Evolutionary conservation across 176 grass and related monocot species (phyloP).

Genomic region (Aechmea fasciata): DNA sequence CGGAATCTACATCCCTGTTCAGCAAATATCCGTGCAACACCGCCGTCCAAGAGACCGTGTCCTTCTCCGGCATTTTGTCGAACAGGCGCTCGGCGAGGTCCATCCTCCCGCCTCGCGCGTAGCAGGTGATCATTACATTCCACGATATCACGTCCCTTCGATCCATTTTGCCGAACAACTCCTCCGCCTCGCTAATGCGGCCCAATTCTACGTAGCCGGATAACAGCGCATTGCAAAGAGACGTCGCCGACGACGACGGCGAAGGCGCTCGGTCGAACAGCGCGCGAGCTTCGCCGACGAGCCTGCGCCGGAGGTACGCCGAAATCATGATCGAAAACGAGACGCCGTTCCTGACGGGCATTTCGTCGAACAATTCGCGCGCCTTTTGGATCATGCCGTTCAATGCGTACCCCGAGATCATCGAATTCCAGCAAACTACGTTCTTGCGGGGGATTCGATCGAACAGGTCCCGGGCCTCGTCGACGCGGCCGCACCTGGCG

Average conservation of each 20-base stretch:
- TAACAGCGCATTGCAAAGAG: conserved; percentile 34
- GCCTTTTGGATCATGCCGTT: conserved; percentile 35
- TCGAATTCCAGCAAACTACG: conserved; percentile 56
- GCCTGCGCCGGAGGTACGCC: conserved; percentile 35
- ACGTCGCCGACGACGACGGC: conserved; percentile 1
- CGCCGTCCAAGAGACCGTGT: conserved; percentile 57
- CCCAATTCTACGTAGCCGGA: conserved; percentile 33
- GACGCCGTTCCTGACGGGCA: conserved; percentile 27
- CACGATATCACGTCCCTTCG: conserved; percentile 35
- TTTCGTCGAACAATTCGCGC: conserved; percentile 36
- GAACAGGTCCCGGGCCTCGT: conserved; percentile 44
- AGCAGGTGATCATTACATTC: conserved; percentile 61
- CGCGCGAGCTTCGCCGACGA: conserved; percentile 19
- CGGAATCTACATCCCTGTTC: conserved; percentile 31
- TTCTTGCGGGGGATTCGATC: conserved; percentile 36
- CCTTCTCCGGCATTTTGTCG: conserved; percentile 43
- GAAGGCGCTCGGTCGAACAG: conserved; percentile 17
- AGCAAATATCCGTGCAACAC: conserved; percentile 53
- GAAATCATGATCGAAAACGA: conserved; percentile 56
- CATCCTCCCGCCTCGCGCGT: conserved; percentile 41
- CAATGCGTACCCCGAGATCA: conserved; percentile 35
- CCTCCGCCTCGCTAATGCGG: conserved; percentile 34
- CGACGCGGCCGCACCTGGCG: conserved; percentile 28
- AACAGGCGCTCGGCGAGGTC: conserved; percentile 35
- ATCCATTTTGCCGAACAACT: conserved; percentile 40